These are phyloP conservation scores for Gyromitra esculenta DNA, from an alignment of 2,329 filamentous ascomycete genomes.

Conservation along the genomic window DNA sequence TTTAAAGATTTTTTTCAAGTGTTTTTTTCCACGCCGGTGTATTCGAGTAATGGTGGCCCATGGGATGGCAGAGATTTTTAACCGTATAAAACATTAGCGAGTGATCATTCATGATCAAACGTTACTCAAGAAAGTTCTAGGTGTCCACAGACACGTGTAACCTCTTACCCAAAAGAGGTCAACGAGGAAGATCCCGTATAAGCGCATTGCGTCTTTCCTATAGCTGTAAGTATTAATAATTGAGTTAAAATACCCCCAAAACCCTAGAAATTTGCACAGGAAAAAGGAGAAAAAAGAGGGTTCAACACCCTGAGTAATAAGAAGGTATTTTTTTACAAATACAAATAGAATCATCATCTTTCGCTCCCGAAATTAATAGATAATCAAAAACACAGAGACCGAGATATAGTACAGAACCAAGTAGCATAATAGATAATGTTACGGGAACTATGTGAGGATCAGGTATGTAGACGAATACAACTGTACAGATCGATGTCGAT, in stretches of 20 bases:
- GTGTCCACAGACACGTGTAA: not conserved
- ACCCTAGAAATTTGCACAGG: not conserved
- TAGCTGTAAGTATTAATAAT: constrained; percentile 9
- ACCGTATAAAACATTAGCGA: not conserved
- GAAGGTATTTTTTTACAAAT: constrained; percentile 33
- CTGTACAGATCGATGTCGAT: constrained; percentile 25
- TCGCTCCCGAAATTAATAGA: constrained; percentile 18
- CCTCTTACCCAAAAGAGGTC: not conserved
- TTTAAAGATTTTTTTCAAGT: not conserved
- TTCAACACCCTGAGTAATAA: constrained; percentile 19
- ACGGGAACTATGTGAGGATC: constrained; percentile 26
- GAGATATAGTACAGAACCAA: constrained; percentile 27
- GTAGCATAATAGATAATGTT: constrained; percentile 19
- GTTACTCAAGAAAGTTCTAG: not conserved
- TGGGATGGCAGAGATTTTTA: too few species aligned
- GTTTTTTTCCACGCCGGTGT: not conserved
- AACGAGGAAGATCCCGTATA: not conserved
- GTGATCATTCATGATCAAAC: not conserved
- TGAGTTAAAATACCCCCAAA: not conserved
- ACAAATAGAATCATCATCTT: constrained; percentile 25
- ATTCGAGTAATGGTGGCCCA: not conserved
- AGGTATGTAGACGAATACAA: constrained; percentile 25
- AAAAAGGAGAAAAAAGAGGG: not conserved
- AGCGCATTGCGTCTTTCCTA: not conserved
- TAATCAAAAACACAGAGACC: constrained; percentile 26